A percentile compares a stretch with the other conserved stretches of the same genome.
phyloP scores from a whole-genome alignment of 345 rosid species.

The Pelargonium nanum region DNA sequence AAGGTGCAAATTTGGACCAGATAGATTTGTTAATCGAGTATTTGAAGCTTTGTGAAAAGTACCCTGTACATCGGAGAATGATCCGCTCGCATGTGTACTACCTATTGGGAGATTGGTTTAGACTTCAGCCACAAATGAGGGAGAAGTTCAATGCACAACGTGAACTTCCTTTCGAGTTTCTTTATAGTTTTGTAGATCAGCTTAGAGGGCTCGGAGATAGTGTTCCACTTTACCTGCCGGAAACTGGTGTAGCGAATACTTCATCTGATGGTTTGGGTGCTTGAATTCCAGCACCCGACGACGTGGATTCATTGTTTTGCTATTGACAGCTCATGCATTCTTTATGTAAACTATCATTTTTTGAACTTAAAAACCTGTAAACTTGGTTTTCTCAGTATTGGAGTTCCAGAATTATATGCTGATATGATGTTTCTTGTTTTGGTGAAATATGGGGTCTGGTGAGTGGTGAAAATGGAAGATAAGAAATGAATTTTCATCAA shows the following conservation, averaged over 20 bases:
- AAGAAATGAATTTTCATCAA: too few species aligned
- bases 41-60: constrained; percentile 69
- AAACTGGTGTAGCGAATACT: constrained; percentile 2
- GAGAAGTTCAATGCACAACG: constrained; percentile 68
- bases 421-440: too few species aligned
- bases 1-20: constrained; percentile 65
- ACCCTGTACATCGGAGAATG: constrained; percentile 94
- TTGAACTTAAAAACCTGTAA: too few species aligned
- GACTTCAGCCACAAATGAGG: constrained; percentile 62
- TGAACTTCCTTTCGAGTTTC: constrained; percentile 67
- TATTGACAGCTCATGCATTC: not conserved
- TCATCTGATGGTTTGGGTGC: constrained; percentile 12
- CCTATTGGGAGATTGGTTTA: constrained; percentile 85
- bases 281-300: not conserved
- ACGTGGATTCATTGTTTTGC: not conserved
- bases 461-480: too few species aligned
- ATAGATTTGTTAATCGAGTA: constrained; percentile 64
- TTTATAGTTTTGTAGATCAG: constrained; percentile 49
- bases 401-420: too few species aligned
- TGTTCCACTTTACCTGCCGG: constrained; percentile 61
- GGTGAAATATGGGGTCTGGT: too few species aligned
- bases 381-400: too few species aligned
- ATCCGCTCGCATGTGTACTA: constrained; percentile 82
- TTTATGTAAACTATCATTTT: too few species aligned
- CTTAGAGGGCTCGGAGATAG: constrained; percentile 53